Evolutionary conservation across 2,329 filamentous ascomycete genomes (phyloP), one percentile per base, ranked within the genome.

Genomic region (Curvularia sp.): DNA sequence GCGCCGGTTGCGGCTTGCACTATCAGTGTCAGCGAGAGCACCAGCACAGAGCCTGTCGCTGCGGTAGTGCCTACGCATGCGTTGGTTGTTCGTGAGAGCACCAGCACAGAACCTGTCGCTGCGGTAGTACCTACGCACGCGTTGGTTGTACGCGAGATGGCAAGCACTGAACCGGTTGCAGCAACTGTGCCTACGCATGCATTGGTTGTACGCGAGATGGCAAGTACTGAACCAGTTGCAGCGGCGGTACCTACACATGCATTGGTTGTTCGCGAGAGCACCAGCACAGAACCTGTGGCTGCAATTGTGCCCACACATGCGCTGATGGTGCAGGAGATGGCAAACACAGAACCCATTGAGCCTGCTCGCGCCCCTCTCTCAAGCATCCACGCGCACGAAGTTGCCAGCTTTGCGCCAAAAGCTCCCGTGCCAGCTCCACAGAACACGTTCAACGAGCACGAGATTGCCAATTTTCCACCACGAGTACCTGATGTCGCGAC

Each of bases 391-490:
- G 22, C 26, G 20, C 26, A 42, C 31, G 44, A 55, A 20, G 28
- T 35, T 49, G 51, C 15, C 26, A 55, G 28, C 33, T 26, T 50
- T 20, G 42, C 38, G 13, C 50, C 48, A 35, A 22, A 22, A 10
- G 41, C 18, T n/a, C 51, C 51, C 38, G 28, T 41, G 15, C 42
- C 41, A 5, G 22, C 42, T 46, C 41, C 30, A 4, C 15, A 33
- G 9, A 46, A n/a, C 24, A 42, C 31, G 24, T 35, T 35, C 24
- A 48, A 24, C 24, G 7, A 46, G 12, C 4, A 56, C 5, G 52
- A 43, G 28, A 42, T 56, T 12, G 57, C 26, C 42, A 42, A 12
- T 28, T 31, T 49, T 48, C 33, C 47, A 43, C 53, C 57, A n/a
- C 47, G 26, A 47, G 22, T 13, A 42, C 43, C 54, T 13, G 28